Evolutionary conservation across 345 rosid genomes (phyloP).

Genomic region (Lepidium aucheri): DNA sequence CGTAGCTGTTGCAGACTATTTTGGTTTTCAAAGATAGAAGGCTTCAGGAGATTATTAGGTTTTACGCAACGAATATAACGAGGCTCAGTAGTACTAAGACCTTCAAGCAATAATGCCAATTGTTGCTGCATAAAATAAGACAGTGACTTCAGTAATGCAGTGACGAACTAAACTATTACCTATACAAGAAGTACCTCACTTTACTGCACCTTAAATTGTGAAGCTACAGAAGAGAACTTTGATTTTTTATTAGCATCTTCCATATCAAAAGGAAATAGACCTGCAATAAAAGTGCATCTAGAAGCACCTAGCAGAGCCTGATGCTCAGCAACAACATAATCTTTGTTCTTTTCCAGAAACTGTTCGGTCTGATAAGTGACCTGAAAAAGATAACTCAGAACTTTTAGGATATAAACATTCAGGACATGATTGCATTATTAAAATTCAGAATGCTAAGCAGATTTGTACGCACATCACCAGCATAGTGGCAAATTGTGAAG

Average conservation of each 20-base stretch:
- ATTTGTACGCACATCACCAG: slow-evolving; percentile 78
- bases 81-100: slow-evolving; percentile 86
- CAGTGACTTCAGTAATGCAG: slow-evolving; percentile 6
- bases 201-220: slow-evolving; percentile 76
- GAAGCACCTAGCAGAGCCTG: slow-evolving; percentile 85
- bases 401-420: not conserved
- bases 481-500: slow-evolving; percentile 93
- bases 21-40: slow-evolving; percentile 79
- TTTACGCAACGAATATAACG: slow-evolving; percentile 95
- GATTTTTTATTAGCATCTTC: slow-evolving; percentile 78
- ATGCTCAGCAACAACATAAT: slow-evolving; percentile 93
- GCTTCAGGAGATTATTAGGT: slow-evolving; percentile 95
- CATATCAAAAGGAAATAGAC: slow-evolving; percentile 54
- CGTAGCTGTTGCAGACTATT: slow-evolving; percentile 79
- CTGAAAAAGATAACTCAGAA: slow-evolving; percentile 35
- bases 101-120: slow-evolving; percentile 70
- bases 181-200: slow-evolving; percentile 2
- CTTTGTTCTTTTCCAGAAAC: slow-evolving; percentile 95
- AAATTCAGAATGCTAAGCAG: not conserved
- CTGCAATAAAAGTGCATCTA: slow-evolving; percentile 65
- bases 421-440: not conserved
- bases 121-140: slow-evolving; percentile 62
- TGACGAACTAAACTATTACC: not conserved
- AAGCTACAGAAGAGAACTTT: slow-evolving; percentile 90
- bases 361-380: slow-evolving; percentile 92